Evolutionary conservation across 148 eudicot genomes (phyloP), one percentile per base, ranked within the genome.

Genomic region (Spergularia bocconei): DNA sequence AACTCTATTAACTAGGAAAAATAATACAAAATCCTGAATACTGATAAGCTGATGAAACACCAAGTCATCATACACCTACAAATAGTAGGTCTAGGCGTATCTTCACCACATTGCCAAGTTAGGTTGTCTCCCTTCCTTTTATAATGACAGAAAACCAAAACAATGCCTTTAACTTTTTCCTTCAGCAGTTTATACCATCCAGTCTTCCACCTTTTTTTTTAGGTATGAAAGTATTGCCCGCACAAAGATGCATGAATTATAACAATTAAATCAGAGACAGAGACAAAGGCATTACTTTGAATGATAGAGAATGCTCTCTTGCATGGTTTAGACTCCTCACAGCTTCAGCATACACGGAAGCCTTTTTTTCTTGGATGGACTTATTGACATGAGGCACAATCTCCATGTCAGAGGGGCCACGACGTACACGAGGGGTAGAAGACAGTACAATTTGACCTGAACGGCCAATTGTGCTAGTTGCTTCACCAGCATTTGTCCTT

Each of bases 281-380:
- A 52, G 29, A 2, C 20, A 29, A 67, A 0, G 65, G 73, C 59
- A 89, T 88, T 83, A 94, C 98, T 83, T 90, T 94, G 52, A 87
- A 94, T 70, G 86, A 82, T 67, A 65, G 83, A 75, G 91, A 90
- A 81, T 82, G 87, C 73, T 88, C 90, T 82, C 98, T 90, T 60
- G 97, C 93, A 78, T 75, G 81, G 74, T 90, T 94, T 61, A 91
- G 84, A 69, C 80, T 85, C 81, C 84, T 94, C 79, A 94, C 90
- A 79, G 82, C 91, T 44, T 86, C 91, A 50, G 85, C 93, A 85
- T 94, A 94, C 39, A 83, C 91, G 19, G 85, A 86, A 74, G 97
- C 91, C 68, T 94, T 94, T 82, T 86, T 90, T 82, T 94, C 98
- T 71, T 84, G 84, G 61, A 87, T 81, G 38, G 95, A 82, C 83